Evolutionary conservation across 306 rosid genomes (phyloP), one percentile per base, ranked within the genome.

Genomic region (Alnus glutinosa): DNA sequence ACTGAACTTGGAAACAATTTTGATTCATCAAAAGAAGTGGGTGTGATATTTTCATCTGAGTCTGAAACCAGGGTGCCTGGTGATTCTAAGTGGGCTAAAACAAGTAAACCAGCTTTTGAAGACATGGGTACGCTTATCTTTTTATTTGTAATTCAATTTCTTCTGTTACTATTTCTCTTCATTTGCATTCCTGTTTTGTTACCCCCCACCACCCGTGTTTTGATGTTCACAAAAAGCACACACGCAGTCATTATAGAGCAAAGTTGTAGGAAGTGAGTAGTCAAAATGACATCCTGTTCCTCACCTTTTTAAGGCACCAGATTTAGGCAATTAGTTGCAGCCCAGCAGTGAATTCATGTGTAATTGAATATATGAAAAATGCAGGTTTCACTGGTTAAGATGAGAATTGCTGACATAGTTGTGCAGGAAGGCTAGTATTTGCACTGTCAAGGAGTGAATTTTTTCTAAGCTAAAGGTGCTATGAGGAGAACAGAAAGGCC

Each of bases 111-210:
- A 16, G 83, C 74, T 78, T 87, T 89, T 47, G 90, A 89, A 84
- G 89, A 88, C 86, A 85, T 91, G 73, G 98, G 98, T 91, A 86
- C 75, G 85, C 73, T 78, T 61, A 74, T 50, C 42, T 50, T 70
- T 15, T 48, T 78, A 55, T 79, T 55, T 34, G 49, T 12, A 78
- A 71, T 61, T 37, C 74, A 5, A 55, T 71, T 55, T 51, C 47
- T 55, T 84, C 51, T 36, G 12, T 47, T 48, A 18, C 18, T 50
- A 18, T 42, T 42, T 42, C 46, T 42, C 46, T 42, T 42, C 46
- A 42, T 67, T 67, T 7, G 48, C 0, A 8, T 36, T 16, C 13
- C 13, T 16, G 4, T 66, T 64, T 64, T 37, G 19, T 37, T 36
- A 10, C 4, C 16, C 44, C 44, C 9, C 23, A 6, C 70, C 36